These are phyloP conservation scores for Geotrichum candidum DNA, from an alignment of 1,139 yeast species.

Conservation along the genomic window DNA sequence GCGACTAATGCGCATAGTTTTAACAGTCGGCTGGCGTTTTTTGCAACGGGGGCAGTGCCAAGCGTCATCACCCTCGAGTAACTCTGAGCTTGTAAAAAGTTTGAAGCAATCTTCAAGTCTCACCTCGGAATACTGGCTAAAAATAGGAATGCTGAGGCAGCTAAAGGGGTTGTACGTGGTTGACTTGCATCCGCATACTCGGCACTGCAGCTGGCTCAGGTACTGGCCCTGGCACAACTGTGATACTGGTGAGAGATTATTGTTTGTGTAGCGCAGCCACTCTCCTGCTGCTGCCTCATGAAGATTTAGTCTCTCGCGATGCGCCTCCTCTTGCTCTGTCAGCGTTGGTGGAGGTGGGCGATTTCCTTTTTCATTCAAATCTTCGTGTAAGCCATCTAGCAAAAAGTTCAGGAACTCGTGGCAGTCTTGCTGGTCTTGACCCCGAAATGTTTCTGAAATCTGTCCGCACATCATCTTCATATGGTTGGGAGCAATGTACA, in stretches of 20 bases:
- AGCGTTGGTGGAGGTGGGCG: slow-evolving; percentile 50
- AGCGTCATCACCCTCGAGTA: slow-evolving; percentile 72
- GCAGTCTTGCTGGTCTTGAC: slow-evolving; percentile 88
- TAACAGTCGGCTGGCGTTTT: slow-evolving; percentile 57
- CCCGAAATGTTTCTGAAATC: slow-evolving; percentile 62
- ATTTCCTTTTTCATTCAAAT: slow-evolving; percentile 64
- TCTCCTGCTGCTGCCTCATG: slow-evolving; percentile 86
- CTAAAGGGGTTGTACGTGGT: slow-evolving; percentile 84
- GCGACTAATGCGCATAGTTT: slow-evolving; percentile 62
- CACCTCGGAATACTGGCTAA: slow-evolving; percentile 37
- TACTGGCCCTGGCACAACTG: slow-evolving; percentile 90
- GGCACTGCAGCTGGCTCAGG: slow-evolving; percentile 70
- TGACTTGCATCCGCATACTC: slow-evolving; percentile 70
- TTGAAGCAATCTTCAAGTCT: slow-evolving; percentile 60
- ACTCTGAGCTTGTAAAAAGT: slow-evolving; percentile 61
- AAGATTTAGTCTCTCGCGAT: slow-evolving; percentile 68
- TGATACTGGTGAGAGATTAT: slow-evolving; percentile 79
- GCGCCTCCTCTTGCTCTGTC: slow-evolving; percentile 67
- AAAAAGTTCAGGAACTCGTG: slow-evolving; percentile 83
- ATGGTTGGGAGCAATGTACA: slow-evolving; percentile 49
- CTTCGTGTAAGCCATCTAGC: slow-evolving; percentile 84
- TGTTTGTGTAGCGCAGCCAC: slow-evolving; percentile 85
- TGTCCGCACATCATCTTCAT: slow-evolving; percentile 64
- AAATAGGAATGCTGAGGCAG: slow-evolving; percentile 69
- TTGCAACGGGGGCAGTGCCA: slow-evolving; percentile 89